Conservation (phyloP, 441 rosid genomes). For the Monsonia emarginata region DNA sequence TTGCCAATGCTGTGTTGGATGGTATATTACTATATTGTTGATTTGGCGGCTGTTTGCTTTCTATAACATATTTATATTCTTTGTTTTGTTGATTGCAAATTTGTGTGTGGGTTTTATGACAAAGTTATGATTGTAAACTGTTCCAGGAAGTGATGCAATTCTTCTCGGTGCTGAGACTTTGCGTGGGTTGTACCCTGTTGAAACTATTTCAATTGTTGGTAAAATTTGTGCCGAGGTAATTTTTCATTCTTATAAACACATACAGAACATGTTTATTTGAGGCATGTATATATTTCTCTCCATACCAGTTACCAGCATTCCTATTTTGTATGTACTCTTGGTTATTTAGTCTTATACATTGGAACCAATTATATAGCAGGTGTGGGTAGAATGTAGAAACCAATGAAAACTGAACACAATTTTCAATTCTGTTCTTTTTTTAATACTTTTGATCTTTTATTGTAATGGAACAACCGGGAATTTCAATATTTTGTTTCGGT, state of each 20-base stretch:
- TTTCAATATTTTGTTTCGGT: background rate
- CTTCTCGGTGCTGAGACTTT: slow-evolving; percentile 98
- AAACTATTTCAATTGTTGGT: slow-evolving; percentile 81
- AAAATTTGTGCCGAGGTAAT: slow-evolving; percentile 87
- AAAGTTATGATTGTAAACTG: background rate
- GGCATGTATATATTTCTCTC: background rate
- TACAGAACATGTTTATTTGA: too few species aligned
- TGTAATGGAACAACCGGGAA: background rate
- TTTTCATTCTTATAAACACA: too few species aligned
- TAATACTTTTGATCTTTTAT: background rate
- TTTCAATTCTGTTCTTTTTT: too few species aligned
- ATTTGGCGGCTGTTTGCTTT: slow-evolving; percentile 1
- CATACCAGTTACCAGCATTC: background rate
- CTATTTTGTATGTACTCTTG: background rate
- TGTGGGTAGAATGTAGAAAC: background rate
- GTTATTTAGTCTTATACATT: too few species aligned
- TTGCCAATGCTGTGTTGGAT: slow-evolving; percentile 94
- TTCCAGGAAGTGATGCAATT: slow-evolving; percentile 91
- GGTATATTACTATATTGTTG: slow-evolving; percentile 33
- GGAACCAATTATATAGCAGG: background rate
- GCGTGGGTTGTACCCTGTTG: slow-evolving; percentile 86
- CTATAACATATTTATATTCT: background rate
- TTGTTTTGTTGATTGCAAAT: background rate
- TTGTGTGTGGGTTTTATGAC: background rate
- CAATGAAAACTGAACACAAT: background rate